These are phyloP conservation scores for Pichia pseudocactophila DNA, from an alignment of 805 yeast genomes.

Conservation along the genomic window DNA sequence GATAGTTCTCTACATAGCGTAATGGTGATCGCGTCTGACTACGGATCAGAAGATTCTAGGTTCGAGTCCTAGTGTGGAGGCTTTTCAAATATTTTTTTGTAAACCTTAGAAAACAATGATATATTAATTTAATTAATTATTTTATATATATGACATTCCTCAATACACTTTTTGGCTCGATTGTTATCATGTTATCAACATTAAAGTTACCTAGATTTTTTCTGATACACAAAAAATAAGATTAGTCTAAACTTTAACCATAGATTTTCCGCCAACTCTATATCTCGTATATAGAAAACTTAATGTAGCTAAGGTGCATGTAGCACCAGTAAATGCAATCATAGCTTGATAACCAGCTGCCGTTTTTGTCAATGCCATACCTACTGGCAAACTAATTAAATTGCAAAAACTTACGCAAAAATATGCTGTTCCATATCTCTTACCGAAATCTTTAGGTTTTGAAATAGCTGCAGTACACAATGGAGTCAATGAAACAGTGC, in stretches of 20 bases:
- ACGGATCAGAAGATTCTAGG: slow-evolving; percentile 19
- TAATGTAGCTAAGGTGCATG: slow-evolving; percentile 18
- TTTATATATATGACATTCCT: too few species aligned
- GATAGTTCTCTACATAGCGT: slow-evolving; percentile 15
- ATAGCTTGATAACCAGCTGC: slow-evolving; percentile 23
- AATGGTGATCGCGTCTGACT: slow-evolving; percentile 20
- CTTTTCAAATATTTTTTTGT: slow-evolving; percentile 4
- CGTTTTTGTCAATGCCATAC: slow-evolving; percentile 27
- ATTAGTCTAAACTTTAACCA: too few species aligned
- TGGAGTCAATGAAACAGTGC: slow-evolving; percentile 57
- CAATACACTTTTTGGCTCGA: too few species aligned
- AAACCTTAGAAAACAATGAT: too few species aligned
- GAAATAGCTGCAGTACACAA: slow-evolving; percentile 61
- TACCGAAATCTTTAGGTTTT: slow-evolving; percentile 58
- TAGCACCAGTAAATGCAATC: slow-evolving; percentile 27
- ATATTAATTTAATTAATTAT: too few species aligned
- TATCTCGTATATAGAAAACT: slow-evolving; percentile 17
- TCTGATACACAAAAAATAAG: too few species aligned
- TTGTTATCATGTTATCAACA: too few species aligned
- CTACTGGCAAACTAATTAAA: slow-evolving; percentile 40
- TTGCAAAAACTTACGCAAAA: slow-evolving; percentile 37
- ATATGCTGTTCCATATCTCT: slow-evolving; percentile 61
- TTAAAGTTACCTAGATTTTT: too few species aligned
- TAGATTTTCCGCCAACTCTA: slow-evolving; percentile 17
- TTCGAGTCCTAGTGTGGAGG: slow-evolving; percentile 19